Evolutionary conservation across 805 yeast species (phyloP).

Genomic region (Brettanomyces nanus): DNA sequence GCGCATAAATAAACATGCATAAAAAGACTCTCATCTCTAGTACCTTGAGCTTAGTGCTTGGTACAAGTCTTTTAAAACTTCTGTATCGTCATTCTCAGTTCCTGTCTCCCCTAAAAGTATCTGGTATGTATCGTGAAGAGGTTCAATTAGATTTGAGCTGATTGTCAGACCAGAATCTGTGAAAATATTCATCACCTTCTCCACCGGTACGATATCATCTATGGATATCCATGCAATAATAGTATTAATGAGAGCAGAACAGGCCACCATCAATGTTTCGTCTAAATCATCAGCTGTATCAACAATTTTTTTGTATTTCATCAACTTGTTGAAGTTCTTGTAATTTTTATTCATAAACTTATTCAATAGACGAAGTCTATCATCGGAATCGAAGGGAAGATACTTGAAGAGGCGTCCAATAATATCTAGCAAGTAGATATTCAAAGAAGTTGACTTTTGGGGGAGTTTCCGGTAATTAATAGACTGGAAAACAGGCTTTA

Average conservation of each 20-base stretch:
- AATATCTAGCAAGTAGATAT: not conserved
- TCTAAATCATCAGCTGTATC: not conserved
- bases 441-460: not conserved
- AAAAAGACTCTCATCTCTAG: no score
- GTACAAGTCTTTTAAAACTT: no score
- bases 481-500: not conserved
- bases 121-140: not conserved
- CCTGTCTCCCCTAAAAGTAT: no score
- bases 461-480: not conserved
- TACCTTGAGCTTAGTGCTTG: no score
- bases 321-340: not conserved
- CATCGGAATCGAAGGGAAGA: conserved; percentile 13
- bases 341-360: conserved; percentile 12
- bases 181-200: not conserved
- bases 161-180: not conserved
- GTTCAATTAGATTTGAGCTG: not conserved
- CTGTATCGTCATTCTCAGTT: no score
- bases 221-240: not conserved
- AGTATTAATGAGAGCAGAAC: not conserved
- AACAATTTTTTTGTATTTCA: not conserved
- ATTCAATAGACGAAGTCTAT: conserved; percentile 14
- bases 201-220: not conserved
- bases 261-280: not conserved
- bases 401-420: not conserved
- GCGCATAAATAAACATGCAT: no score